phyloP scores from a whole-genome alignment of 1,284 basidiomycete genomes.

The Ganoderma meredithae region DNA sequence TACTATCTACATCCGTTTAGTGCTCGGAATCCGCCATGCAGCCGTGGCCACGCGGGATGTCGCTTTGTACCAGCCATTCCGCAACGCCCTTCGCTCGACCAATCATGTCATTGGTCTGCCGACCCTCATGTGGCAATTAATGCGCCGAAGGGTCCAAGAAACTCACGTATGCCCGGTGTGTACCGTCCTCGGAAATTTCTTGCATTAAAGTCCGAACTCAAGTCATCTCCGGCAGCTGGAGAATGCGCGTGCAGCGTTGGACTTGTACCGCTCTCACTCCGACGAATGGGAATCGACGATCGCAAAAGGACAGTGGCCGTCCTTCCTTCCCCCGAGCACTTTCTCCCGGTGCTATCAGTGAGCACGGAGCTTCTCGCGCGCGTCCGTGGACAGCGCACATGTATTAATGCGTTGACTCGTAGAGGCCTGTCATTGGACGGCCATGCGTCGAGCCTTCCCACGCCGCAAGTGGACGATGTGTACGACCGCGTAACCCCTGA shows the following conservation, averaged over 20 bases:
- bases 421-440: conserved; percentile 12
- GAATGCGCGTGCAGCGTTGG: conserved; percentile 77
- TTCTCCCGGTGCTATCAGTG: conserved; percentile 81
- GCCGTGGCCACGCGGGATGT: conserved; percentile 84
- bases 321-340: conserved; percentile 74
- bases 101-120: conserved; percentile 74
- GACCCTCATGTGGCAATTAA: conserved; percentile 81
- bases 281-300: conserved; percentile 73
- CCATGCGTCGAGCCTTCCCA: conserved; percentile 15
- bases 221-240: conserved; percentile 59
- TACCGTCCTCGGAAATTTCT: background rate
- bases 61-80: conserved; percentile 80
- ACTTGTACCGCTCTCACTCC: conserved; percentile 75
- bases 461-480: background rate
- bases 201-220: conserved; percentile 7
- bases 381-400: conserved; percentile 13
- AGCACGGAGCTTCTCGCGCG: conserved; percentile 22
- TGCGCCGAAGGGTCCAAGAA: conserved; percentile 78
- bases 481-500: background rate
- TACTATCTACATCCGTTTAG: conserved; percentile 45
- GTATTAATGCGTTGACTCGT: conserved; percentile 3
- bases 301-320: conserved; percentile 72
- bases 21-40: conserved; percentile 82
- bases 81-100: conserved; percentile 68
- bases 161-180: conserved; percentile 70